These are phyloP conservation scores for Spatholobus suberectus DNA, from an alignment of 306 rosid genomes.

Conservation along the genomic window DNA sequence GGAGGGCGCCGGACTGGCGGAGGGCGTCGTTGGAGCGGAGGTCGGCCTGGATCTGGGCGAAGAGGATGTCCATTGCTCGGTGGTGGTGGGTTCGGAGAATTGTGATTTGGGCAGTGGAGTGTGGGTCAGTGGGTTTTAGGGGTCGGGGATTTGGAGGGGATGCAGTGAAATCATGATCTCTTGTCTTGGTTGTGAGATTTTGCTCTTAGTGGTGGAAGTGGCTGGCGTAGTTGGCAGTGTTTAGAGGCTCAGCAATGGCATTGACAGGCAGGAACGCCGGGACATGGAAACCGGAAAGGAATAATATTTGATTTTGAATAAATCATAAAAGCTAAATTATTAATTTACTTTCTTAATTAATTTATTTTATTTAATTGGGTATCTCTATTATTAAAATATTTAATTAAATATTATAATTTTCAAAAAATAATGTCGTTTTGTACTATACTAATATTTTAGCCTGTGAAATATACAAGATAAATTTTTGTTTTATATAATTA, in stretches of 20 bases:
- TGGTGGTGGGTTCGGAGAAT: neutral
- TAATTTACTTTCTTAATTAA: too few species aligned
- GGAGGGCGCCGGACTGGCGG: constrained; percentile 95
- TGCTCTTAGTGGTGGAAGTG: neutral
- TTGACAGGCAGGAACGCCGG: too few species aligned
- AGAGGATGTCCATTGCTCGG: constrained; percentile 79
- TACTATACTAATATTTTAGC: too few species aligned
- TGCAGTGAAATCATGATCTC: neutral
- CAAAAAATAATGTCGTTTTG: too few species aligned
- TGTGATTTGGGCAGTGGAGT: neutral
- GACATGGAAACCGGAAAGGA: too few species aligned
- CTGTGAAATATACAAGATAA: too few species aligned
- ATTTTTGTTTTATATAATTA: too few species aligned
- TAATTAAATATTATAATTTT: too few species aligned
- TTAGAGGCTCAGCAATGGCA: neutral
- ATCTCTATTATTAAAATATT: too few species aligned
- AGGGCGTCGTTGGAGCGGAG: constrained; percentile 98
- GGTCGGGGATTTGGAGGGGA: neutral
- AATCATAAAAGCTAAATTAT: too few species aligned
- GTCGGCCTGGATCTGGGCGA: constrained; percentile 99
- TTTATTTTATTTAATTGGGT: too few species aligned
- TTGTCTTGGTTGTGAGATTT: neutral
- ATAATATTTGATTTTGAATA: too few species aligned
- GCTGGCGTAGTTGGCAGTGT: neutral
- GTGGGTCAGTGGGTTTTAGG: neutral